phyloP scores from a whole-genome alignment of 1,284 basidiomycete species.

The Heterobasidion occidentale region DNA sequence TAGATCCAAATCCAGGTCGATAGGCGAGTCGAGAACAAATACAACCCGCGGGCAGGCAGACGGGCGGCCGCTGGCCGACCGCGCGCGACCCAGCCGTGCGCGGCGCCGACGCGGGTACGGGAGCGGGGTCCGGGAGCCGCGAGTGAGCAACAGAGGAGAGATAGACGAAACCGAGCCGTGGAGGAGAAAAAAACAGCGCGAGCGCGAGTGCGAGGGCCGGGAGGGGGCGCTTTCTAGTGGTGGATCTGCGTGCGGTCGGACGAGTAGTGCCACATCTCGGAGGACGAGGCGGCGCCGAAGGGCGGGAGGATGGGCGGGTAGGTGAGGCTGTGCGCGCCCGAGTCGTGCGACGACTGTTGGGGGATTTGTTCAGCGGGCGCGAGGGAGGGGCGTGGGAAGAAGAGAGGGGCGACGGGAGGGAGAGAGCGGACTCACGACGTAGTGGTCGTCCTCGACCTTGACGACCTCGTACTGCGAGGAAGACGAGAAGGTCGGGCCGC shows the following conservation, averaged over 20 bases:
- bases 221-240: conserved; percentile 24
- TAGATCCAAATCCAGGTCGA: no score
- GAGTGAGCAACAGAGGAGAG: not conserved
- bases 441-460: conserved; percentile 59
- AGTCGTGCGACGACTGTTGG: conserved; percentile 15
- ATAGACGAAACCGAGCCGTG: conserved; percentile 2
- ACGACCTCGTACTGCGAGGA: conserved; percentile 19
- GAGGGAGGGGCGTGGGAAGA: not conserved
- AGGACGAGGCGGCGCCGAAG: conserved; percentile 9
- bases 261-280: conserved; percentile 54
- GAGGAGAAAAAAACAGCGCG: not conserved
- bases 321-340: conserved; percentile 15
- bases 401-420: conserved; percentile 1
- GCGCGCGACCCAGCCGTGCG: no score
- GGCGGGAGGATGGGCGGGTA: conserved; percentile 19
- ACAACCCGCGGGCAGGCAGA: no score
- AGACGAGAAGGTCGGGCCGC: conserved; percentile 19
- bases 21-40: no score
- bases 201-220: not conserved
- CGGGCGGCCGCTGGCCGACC: no score
- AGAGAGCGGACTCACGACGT: conserved; percentile 34
- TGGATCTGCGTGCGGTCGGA: conserved; percentile 53
- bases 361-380: not conserved
- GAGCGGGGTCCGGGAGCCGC: no score
- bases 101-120: no score